Base-by-base conservation (phyloP, 2,329 filamentous ascomycete genomes). In the Plectosphaerella cucumerina region DNA sequence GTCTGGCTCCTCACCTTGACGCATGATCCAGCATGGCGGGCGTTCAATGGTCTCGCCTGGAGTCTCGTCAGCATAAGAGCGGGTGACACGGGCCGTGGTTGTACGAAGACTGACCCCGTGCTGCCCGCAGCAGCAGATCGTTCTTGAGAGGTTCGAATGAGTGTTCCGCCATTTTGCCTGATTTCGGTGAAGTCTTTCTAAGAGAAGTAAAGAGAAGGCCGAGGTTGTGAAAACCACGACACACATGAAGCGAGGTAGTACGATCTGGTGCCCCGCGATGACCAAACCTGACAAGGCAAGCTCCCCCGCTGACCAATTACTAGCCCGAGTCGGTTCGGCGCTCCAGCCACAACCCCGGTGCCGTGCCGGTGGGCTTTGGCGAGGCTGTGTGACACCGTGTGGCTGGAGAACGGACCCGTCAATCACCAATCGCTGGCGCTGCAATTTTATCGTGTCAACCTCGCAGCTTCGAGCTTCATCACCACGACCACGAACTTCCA, bases 1-100 rank as follows among this genome's bases (percentile, higher is more conserved):
- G 22, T 23, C 10, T 14, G 21, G 37, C 6, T 20, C 11, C 70
- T 69, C 77, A 93, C 91, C 91, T 84, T 99, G 94, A 72, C 94
- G 89, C 94, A 99, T 99, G 68, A 99, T 91, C 94, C 94, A 99
- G 77, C 95, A 90, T 52, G 94, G 94, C 55, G 94, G 89, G 58
- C 94, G 85, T 72, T 97, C 91, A 59, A 97, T 89, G 68, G 85
- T 85, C 73, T 97, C 81, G 68, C 93, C 92, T 95, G 64, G 49
- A 58, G 59, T 49, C 55, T 51, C 54, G 58, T 62, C 53, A 59
- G 55, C 47, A 51, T 31, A 11, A 47, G 41, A 42, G 31, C 22
- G 17, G 42, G 46, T 12, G 31, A 9, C n/a, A n/a, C n/a, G 22
- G 20, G 35, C 23, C 9, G 34, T 18, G 31, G 47, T n/a, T n/a